These are phyloP conservation scores for Akanthomyces lecanii DNA, from an alignment of 2,329 filamentous ascomycete species.

Conservation along the genomic window DNA sequence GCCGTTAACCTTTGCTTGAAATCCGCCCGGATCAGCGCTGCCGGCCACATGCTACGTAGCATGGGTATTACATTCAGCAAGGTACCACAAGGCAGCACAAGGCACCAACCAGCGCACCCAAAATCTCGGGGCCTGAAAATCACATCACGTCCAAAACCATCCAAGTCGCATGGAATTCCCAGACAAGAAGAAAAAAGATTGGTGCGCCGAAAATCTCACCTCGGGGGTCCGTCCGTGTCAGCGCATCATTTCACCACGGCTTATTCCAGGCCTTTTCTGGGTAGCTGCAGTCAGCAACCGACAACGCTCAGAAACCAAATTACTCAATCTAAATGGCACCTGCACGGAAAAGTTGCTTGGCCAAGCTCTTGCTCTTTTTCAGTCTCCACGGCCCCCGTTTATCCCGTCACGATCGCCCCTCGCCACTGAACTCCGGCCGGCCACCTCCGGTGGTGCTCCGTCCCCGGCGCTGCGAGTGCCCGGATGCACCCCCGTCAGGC, in stretches of 20 bases:
- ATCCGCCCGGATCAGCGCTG: too few species aligned
- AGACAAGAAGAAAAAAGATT: neutral
- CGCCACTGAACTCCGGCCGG: too few species aligned
- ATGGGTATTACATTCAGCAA: neutral
- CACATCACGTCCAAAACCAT: too few species aligned
- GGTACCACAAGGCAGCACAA: too few species aligned
- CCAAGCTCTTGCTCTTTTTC: too few species aligned
- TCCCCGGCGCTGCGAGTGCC: too few species aligned
- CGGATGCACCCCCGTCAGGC: too few species aligned
- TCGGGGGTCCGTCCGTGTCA: neutral
- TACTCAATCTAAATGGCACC: neutral
- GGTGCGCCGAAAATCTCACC: constrained; percentile 5
- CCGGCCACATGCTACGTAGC: neutral
- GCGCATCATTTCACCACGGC: neutral
- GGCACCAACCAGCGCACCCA: neutral
- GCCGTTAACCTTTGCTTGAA: neutral
- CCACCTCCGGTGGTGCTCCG: too few species aligned
- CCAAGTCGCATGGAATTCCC: neutral
- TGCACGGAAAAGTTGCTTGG: too few species aligned
- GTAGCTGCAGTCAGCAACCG: neutral
- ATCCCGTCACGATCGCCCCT: too few species aligned
- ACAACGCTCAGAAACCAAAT: neutral
- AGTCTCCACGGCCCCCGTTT: too few species aligned
- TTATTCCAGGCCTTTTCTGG: neutral
- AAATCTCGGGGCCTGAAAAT: neutral